These are phyloP conservation scores for Neurospora discreta DNA, from an alignment of 495 filamentous ascomycete genomes.

Conservation along the genomic window DNA sequence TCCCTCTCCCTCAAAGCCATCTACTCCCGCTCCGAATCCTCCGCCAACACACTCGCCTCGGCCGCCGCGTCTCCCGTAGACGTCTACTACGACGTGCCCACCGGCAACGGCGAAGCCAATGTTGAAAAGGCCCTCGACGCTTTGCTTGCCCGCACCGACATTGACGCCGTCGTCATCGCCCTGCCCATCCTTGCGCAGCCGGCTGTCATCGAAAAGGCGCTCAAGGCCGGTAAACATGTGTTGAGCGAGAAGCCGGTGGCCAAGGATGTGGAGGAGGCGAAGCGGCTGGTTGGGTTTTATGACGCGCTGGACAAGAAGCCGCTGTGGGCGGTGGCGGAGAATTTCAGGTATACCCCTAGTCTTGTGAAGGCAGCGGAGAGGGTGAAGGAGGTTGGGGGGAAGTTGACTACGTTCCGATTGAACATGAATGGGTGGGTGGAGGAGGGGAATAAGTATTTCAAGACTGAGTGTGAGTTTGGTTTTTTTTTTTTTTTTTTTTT, in stretches of 20 bases:
- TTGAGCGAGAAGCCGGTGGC: constrained; percentile 75
- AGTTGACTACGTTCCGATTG: constrained; percentile 52
- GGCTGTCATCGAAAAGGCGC: constrained; percentile 41
- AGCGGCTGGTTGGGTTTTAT: constrained; percentile 52
- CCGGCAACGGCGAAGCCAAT: constrained; percentile 17
- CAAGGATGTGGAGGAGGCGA: constrained; percentile 46
- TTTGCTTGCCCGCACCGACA: constrained; percentile 52
- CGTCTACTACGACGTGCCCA: constrained; percentile 45
- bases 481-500: neutral
- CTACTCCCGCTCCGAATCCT: constrained; percentile 49
- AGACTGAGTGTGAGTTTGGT: constrained; percentile 44
- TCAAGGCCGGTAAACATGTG: constrained; percentile 66
- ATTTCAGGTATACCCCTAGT: constrained; percentile 54
- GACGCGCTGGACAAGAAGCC: constrained; percentile 25
- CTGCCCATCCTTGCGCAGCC: constrained; percentile 54
- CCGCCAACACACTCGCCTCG: constrained; percentile 18
- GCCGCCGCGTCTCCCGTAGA: constrained; percentile 30
- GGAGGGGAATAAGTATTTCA: constrained; percentile 32
- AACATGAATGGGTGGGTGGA: constrained; percentile 43
- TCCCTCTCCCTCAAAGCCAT: constrained; percentile 45
- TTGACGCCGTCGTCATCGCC: constrained; percentile 58
- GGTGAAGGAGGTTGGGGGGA: constrained; percentile 51
- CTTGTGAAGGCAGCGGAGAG: constrained; percentile 44
- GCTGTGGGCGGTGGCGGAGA: constrained; percentile 64
- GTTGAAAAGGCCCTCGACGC: constrained; percentile 37